A percentile compares a stretch with the other conserved stretches of the same genome.
Evolutionary conservation across 2,329 filamentous ascomycete genomes (phyloP).

Genomic region (Cadophora luteo-olivacea): DNA sequence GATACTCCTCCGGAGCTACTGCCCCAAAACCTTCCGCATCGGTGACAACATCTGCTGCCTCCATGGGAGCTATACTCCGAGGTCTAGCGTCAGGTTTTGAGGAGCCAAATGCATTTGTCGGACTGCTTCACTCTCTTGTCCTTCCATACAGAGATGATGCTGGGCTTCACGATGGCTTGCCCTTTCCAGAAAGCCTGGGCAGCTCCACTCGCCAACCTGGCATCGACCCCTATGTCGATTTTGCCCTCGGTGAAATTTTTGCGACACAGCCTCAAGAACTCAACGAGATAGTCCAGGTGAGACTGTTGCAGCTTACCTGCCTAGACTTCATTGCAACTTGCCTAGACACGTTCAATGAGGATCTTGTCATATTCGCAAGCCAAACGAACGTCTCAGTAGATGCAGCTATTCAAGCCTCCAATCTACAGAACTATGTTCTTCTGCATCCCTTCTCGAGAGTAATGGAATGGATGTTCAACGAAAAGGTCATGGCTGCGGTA

Average conservation of each 20-base stretch:
- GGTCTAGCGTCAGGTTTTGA: slow-evolving; percentile 82
- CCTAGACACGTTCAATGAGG: slow-evolving; percentile 89
- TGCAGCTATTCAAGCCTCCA: slow-evolving; percentile 73
- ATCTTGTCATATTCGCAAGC: slow-evolving; percentile 85
- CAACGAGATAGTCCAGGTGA: slow-evolving; percentile 70
- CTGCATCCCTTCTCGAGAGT: slow-evolving; percentile 92
- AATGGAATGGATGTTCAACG: slow-evolving; percentile 99
- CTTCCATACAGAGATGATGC: slow-evolving; percentile 66
- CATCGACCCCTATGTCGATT: slow-evolving; percentile 93
- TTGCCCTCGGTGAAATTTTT: slow-evolving; percentile 81
- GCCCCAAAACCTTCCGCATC: slow-evolving; percentile 46
- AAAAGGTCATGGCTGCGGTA: slow-evolving; percentile 80
- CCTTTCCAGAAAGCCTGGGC: slow-evolving; percentile 87
- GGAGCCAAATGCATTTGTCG: slow-evolving; percentile 83
- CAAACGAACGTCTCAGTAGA: slow-evolving; percentile 79
- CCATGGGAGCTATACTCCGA: slow-evolving; percentile 71
- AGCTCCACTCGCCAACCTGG: slow-evolving; percentile 80
- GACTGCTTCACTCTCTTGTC: slow-evolving; percentile 75
- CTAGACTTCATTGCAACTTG: slow-evolving; percentile 83
- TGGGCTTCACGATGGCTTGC: slow-evolving; percentile 74
- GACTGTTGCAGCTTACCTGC: slow-evolving; percentile 78
- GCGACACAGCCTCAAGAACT: slow-evolving; percentile 63
- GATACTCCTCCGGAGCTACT: slow-evolving; percentile 53
- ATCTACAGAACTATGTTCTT: slow-evolving; percentile 79
- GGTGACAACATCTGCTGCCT: slow-evolving; percentile 40